Evolutionary conservation across 2,329 filamentous ascomycete species (phyloP).

Genomic region (Zopfia rhizophila): DNA sequence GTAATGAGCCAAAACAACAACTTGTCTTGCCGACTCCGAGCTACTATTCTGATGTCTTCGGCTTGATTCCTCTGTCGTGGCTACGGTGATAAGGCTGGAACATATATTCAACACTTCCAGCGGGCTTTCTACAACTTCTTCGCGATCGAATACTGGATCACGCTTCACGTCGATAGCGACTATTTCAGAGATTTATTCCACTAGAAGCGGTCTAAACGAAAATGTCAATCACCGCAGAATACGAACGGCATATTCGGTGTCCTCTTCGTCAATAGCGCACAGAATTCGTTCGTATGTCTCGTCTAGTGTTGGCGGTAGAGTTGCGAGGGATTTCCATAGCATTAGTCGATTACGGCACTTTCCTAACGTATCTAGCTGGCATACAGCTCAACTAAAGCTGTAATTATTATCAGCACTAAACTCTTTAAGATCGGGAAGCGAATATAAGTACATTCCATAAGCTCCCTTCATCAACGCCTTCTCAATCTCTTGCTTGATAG

Average conservation of each 20-base stretch:
- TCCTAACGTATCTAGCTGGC: constrained; percentile 12
- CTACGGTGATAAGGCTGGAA: constrained; percentile 27
- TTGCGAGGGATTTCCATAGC: constrained; percentile 6
- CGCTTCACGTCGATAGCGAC: constrained; percentile 25
- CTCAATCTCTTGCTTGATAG: constrained; percentile 39
- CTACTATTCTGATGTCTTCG: background rate
- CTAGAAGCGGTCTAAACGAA: constrained; percentile 7
- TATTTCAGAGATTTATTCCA: constrained; percentile 8
- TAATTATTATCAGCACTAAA: too few species aligned
- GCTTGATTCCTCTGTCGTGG: constrained; percentile 6
- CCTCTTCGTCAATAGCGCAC: background rate
- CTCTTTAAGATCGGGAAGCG: constrained; percentile 1
- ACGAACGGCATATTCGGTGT: constrained; percentile 3
- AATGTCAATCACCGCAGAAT: constrained; percentile 17
- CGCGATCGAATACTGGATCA: constrained; percentile 23
- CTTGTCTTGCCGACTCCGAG: background rate
- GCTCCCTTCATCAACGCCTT: constrained; percentile 41
- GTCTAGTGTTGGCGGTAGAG: constrained; percentile 11
- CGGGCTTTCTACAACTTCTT: constrained; percentile 26
- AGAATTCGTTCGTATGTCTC: constrained; percentile 18
- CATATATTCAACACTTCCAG: constrained; percentile 29
- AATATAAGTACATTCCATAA: constrained; percentile 36
- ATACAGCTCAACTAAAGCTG: constrained; percentile 18
- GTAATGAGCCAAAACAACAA: constrained; percentile 25
- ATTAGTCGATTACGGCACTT: background rate